A percentile compares a stretch with the other conserved stretches of the same genome.
Conservation (phyloP, 2,329 filamentous ascomycete genomes). For the Epicoccum nigrum region DNA sequence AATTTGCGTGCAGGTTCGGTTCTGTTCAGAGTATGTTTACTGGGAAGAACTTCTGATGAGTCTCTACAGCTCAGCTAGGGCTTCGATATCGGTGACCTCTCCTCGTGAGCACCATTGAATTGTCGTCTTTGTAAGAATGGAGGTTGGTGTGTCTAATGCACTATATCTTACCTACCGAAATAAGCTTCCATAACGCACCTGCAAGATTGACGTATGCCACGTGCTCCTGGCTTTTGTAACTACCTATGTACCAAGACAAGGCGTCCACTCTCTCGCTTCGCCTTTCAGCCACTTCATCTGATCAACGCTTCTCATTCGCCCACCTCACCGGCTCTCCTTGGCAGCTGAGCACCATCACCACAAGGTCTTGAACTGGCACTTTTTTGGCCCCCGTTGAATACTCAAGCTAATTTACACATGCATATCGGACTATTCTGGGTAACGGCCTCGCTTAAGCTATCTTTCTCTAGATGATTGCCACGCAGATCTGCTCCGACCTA, state of each 20-base stretch:
- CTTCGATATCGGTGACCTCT: too few species aligned
- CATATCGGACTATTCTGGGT: background rate
- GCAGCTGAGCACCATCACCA: constrained; percentile 4
- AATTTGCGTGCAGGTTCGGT: background rate
- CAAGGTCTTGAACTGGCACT: background rate
- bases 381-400: background rate
- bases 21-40: constrained; percentile 5
- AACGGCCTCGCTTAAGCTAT: constrained; percentile 2
- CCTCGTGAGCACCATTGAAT: too few species aligned
- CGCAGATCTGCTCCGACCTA: constrained; percentile 4
- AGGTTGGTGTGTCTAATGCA: too few species aligned
- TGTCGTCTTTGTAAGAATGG: too few species aligned
- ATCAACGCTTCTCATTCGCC: background rate
- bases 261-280: constrained; percentile 5
- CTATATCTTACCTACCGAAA: too few species aligned
- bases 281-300: constrained; percentile 13
- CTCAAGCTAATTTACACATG: background rate
- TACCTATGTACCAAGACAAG: too few species aligned
- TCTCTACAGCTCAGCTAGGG: too few species aligned
- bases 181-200: too few species aligned
- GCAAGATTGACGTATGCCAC: too few species aligned
- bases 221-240: too few species aligned
- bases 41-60: background rate
- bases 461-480: background rate
- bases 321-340: background rate